Evolutionary conservation across 176 grass and related monocot species (phyloP).

Genomic region (Paspalum notatum): DNA sequence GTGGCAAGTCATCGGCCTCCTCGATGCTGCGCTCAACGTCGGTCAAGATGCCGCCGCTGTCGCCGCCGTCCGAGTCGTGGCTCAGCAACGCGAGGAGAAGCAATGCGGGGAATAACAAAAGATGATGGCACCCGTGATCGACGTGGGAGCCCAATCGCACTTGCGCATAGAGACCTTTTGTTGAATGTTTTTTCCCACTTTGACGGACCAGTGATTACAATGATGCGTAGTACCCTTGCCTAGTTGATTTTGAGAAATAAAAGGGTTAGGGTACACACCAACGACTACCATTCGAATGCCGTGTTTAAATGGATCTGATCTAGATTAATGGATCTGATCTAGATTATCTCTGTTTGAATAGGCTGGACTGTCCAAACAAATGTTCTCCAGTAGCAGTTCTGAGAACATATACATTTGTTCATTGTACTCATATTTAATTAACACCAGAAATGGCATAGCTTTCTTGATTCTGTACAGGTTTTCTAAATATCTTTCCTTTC

Average conservation of each 20-base stretch:
- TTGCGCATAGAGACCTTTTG: not conserved
- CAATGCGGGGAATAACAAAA: constrained; percentile 33
- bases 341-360: not conserved
- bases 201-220: not conserved
- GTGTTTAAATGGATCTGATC: not conserved
- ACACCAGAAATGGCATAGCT: not conserved
- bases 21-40: constrained; percentile 20
- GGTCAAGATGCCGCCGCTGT: constrained; percentile 59
- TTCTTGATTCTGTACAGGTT: constrained; percentile 10
- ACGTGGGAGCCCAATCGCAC: not conserved
- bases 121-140: constrained; percentile 22
- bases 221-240: not conserved
- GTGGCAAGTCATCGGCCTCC: constrained; percentile 22
- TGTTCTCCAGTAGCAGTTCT: not conserved
- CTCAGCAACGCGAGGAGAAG: constrained; percentile 42
- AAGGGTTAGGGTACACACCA: not conserved
- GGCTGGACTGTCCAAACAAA: not conserved
- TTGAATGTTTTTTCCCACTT: not conserved
- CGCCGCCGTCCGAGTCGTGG: constrained; percentile 62
- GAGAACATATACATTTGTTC: not conserved
- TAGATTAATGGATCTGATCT: too few species aligned
- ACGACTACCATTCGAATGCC: not conserved
- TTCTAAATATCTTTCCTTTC: not conserved
- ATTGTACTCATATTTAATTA: not conserved
- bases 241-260: not conserved